Conservation (phyloP, 2,329 filamentous ascomycete genomes). For the Canariomyces notabilis region DNA sequence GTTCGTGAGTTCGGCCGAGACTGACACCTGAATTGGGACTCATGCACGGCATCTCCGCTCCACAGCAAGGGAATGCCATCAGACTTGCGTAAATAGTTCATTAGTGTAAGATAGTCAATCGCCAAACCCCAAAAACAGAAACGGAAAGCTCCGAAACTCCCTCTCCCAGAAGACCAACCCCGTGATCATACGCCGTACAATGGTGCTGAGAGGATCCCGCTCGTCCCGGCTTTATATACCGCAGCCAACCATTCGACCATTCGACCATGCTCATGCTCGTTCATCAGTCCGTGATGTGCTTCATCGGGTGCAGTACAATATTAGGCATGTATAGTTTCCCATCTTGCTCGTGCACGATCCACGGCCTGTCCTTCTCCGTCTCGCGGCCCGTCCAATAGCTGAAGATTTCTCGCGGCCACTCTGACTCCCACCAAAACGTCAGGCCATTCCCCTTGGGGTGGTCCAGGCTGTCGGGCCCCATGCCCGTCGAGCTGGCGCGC, state of each 20-base stretch:
- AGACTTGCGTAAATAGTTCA: too few relatives aligned
- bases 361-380: slow-evolving; percentile 23
- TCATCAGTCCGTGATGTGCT: slow-evolving; percentile 20
- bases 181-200: neutral
- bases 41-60: too few relatives aligned
- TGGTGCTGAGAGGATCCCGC: neutral
- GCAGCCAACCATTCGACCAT: neutral
- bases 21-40: too few relatives aligned
- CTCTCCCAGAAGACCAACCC: neutral
- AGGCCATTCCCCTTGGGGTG: slow-evolving; percentile 25
- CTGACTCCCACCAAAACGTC: slow-evolving; percentile 34
- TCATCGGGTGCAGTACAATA: slow-evolving; percentile 35
- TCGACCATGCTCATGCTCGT: neutral
- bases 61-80: too few relatives aligned
- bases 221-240: neutral
- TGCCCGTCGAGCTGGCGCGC: slow-evolving; percentile 24
- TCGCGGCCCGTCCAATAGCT: slow-evolving; percentile 30
- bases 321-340: slow-evolving; percentile 33
- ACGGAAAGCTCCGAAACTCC: neutral
- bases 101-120: too few relatives aligned
- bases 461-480: slow-evolving; percentile 24
- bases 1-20: too few relatives aligned
- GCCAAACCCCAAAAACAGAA: neutral
- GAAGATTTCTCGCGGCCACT: slow-evolving; percentile 30
- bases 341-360: slow-evolving; percentile 27